Base-by-base conservation (phyloP, 352 stramenopile genomes). In the Phytopythium boreale region DNA sequence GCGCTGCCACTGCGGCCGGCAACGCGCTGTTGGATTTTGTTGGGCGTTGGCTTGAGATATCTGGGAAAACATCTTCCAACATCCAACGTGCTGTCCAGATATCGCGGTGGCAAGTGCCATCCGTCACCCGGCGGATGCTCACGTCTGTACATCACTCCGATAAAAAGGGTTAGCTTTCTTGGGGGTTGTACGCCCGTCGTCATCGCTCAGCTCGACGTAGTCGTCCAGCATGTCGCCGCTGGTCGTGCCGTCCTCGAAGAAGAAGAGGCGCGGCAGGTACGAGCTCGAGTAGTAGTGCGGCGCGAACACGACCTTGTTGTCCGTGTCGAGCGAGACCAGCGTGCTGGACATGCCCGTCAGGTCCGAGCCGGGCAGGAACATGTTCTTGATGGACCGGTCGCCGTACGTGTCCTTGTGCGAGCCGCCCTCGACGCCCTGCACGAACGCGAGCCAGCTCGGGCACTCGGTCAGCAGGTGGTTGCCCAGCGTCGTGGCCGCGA, bases 251-350 rank as follows among this genome's bases (percentile, higher is more conserved):
- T 72, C 70, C 46, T 81, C 76, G 43, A 93, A 95, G 64, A 92
- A 93, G 66, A 87, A 95, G 20, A 69, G 65, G 9, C 76, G 60
- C 36, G 85, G 87, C 31, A 78, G 37, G 50, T 79, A 80, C 61
- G 84, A 92, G 67, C 72, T 90, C 56, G 83, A 76, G 64, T 66
- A 92, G 70, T 91, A 95, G 66, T 89, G 87, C 8, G 87, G 87
- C 41, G 87, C 55, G 74, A 92, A 95, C 68, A 95, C 87, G 0
- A 95, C 65, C 67, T 95, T 95, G 71, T 85, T 81, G 55, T 72
- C 60, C 46, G 60, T 83, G 26, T 66, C 47, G n/a, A 93, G 70
- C 57, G 69, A 79, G 50, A 95, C 92, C 11, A 84, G 84, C 9
- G 56, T 49, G 2, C 58, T 67, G n/a, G 55, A 68, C 29, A 92